Evolutionary conservation across 2,329 filamentous ascomycete genomes (phyloP), one percentile per base, ranked within the genome.

Genomic region (Stachybotrys echinatus): DNA sequence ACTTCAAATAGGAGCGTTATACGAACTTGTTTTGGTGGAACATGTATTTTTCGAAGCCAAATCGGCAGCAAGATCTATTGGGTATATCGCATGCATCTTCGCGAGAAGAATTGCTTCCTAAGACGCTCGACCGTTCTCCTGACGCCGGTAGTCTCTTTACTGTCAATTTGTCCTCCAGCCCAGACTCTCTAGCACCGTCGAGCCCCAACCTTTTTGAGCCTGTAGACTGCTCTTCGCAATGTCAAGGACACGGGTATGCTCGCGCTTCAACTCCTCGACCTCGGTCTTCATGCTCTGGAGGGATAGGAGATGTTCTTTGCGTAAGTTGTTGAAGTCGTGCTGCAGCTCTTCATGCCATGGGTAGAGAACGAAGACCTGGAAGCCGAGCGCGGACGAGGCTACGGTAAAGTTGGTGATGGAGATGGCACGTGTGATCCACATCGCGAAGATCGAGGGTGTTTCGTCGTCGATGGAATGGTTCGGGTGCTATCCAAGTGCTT

Each of bases 361-460:
- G 64, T 87, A 87, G 12, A 88, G 72, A 38, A 88, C 84, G 57
- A 81, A 83, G 46, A 87, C 81, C 66, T 87, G 84, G 64, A 88
- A 88, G 34, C 72, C 73, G 31, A 88, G 73, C 0, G 84, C 84
- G 4, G 82, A 85, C 23, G 75, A 76, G 48, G 83, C 84, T 52
- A 88, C 80, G 54, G 77, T 61, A 61, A 88, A 87, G 69, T 88
- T 62, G 51, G 60, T 62, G 23, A 62, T 50, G 22, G 60, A 61
- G 18, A 62, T 56, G n/a, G 58, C 58, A 37, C 60, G 59, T 2
- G 60, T 61, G 45, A 62, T 19, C 31, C 31, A 51, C 38, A 59
- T 54, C 57, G 59, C 61, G 45, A 27, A 14, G 12, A 8, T 23
- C 21, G 10, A 44, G 3, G 38, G 17, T 40, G 38, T 18, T 40